Evolutionary conservation across 2,329 filamentous ascomycete species (phyloP).

Genomic region (Pezicula radicicola): DNA sequence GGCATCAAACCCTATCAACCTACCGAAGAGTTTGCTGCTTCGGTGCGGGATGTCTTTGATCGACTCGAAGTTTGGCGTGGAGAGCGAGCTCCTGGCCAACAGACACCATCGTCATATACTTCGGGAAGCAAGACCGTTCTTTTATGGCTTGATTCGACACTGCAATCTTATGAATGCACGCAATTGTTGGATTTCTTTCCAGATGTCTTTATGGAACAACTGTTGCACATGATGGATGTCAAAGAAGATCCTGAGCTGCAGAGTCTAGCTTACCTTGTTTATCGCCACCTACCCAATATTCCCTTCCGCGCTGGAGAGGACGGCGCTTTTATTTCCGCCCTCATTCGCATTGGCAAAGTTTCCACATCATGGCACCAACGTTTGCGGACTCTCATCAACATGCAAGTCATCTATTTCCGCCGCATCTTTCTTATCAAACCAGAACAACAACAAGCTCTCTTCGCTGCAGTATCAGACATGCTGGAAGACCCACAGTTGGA

Average conservation of each 20-base stretch:
- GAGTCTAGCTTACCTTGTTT: conserved; percentile 92
- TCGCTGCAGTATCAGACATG: conserved; percentile 95
- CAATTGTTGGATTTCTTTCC: conserved; percentile 91
- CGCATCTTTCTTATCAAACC: conserved; percentile 82
- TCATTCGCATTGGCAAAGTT: conserved; percentile 83
- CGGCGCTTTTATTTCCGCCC: conserved; percentile 74
- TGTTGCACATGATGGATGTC: conserved; percentile 99
- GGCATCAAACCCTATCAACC: conserved; percentile 83
- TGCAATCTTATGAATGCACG: conserved; percentile 90
- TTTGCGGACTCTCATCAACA: conserved; percentile 91
- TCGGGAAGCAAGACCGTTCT: conserved; percentile 94
- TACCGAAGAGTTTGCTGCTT: conserved; percentile 67
- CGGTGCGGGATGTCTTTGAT: conserved; percentile 71
- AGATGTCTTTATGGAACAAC: conserved; percentile 81
- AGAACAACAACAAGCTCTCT: conserved; percentile 74
- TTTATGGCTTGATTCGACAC: conserved; percentile 87
- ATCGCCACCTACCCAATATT: conserved; percentile 93
- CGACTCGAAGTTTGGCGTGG: conserved; percentile 85
- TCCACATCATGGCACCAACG: conserved; percentile 94
- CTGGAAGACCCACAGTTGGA: conserved; percentile 88
- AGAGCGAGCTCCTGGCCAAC: conserved; percentile 80
- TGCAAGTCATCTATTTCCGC: conserved; percentile 98
- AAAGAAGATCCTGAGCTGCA: conserved; percentile 97
- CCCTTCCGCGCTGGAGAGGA: conserved; percentile 87
- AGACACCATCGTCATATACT: conserved; percentile 91